Base-by-base conservation (phyloP, 768 basidiomycete species). In the Coprinopsis cinerea region DNA sequence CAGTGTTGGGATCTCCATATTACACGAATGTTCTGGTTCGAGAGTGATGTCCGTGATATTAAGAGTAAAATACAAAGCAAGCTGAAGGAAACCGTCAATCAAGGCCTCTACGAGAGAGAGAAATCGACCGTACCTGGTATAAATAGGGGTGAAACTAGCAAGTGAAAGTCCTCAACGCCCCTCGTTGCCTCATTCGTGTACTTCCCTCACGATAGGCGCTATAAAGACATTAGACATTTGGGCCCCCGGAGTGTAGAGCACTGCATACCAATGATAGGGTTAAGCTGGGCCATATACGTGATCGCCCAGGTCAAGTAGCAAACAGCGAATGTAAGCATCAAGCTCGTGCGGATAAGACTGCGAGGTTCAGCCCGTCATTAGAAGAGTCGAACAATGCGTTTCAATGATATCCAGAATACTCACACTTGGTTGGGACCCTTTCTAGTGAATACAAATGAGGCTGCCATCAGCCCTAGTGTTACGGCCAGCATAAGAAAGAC, bases 261-360 rank as follows among this genome's bases (percentile, higher is more conserved):
- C n/a, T 69, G n/a, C 81, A 53, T 55, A 94, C 94, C 70, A 61
- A 95, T 83, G 44, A 98, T 76, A 30, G 94, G 94, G 62, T 97
- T 83, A 44, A 96, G 66, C 62, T 98, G 94, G 1, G 93, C 92
- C 64, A 96, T 76, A 68, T 95, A 98, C n/a, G 94, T 93, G 61
- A 95, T 81, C 71, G 86, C 86, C 94, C 94, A 98, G 83, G 97
- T 85, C 59, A 98, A 79, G 71, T 93, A 98, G 68, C 90, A 94
- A 48, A 79, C 85, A 2, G 81, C 72, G 15, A 97, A 67, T 2
- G 88, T 78, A 53, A 98, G 78, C 70, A 91, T 74, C 42, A 92
- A 62, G 54, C 77, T 78, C 1, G 92, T 87, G 57, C 94, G 86
- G 55, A 93, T 78, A 45, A 93, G 78, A 51, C 94, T 98, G 66